phyloP scores from a whole-genome alignment of 1,139 yeast species.

The Magnusiomyces ingens region DNA sequence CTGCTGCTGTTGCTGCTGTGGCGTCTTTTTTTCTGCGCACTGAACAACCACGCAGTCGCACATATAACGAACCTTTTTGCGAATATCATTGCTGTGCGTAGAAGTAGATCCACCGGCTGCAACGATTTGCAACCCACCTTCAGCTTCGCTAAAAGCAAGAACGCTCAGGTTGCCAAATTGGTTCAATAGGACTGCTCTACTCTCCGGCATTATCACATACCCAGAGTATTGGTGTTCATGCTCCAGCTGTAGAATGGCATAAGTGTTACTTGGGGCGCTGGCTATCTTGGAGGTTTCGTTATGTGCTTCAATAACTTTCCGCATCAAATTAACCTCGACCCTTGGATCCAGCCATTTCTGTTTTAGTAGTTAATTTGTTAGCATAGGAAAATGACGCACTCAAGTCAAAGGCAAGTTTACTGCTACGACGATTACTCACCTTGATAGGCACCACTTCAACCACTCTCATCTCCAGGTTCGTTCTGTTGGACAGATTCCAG shows the following conservation, averaged over 20 bases:
- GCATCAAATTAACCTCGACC: conserved; percentile 29
- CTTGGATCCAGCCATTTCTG: conserved; percentile 30
- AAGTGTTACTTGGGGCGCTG: background rate
- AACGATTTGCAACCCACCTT: background rate
- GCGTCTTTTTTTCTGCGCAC: no score
- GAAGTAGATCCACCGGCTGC: background rate
- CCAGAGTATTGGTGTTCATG: conserved; percentile 1
- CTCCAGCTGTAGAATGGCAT: background rate
- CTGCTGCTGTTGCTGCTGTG: no score
- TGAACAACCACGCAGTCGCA: background rate
- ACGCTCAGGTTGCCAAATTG: background rate
- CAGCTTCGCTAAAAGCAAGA: background rate
- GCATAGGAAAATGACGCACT: background rate
- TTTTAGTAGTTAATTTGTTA: conserved; percentile 11
- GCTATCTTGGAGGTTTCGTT: conserved; percentile 20
- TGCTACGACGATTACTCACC: background rate
- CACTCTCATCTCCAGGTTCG: conserved; percentile 25
- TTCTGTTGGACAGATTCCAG: conserved; percentile 24
- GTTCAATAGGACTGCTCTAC: conserved; percentile 1
- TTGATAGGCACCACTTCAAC: conserved; percentile 26
- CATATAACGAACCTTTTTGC: background rate
- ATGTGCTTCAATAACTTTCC: conserved; percentile 29
- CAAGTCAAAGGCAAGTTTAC: background rate
- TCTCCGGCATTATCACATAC: conserved; percentile 3
- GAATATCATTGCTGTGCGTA: background rate